Base-by-base conservation (phyloP, 805 yeast species). In the Ogataea methanolica region DNA sequence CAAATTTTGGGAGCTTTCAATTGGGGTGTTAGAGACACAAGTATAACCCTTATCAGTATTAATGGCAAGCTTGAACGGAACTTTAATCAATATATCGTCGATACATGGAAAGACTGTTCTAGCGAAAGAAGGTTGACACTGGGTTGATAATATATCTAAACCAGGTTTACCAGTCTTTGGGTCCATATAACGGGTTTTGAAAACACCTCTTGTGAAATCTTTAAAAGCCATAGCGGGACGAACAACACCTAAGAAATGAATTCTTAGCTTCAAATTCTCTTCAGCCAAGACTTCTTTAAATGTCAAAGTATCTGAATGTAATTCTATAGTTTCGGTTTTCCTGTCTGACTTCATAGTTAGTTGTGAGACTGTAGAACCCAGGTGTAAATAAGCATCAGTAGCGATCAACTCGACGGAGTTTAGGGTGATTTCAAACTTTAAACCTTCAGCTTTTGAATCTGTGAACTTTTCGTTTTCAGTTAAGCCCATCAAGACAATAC, bases 91-190 rank as follows among this genome's bases (percentile, higher is more conserved):
- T 6, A 81, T 72, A 56, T 85, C 90, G 61, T 86, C 94, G 12
- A 85, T 58, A 56, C 85, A 78, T 2, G 95, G 95, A 57, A 82
- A 82, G 12, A 86, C 75, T 42, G 60, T 58, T 53, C 84, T 71
- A 4, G 89, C 83, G 52, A 74, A 82, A 16, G 73, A 71, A 0
- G 94, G 90, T 60, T 85, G 91, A 39, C 80, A 73, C 58, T 87
- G 94, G 1, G 94, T 83, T 0, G 90, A 82, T 33, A 85, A 59
- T 12, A 85, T 66, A 48, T 66, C 74, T 51, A 78, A 75, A 49
- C 77, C 73, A 1, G 82, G 66, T 21, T 61, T 68, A 6, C 82
- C 82, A 1, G 77, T 67, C 17, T 67, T 61, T 5, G 73, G 68
- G 54, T 79, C 80, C 47, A 74, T 70, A 59, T 80, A 83, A 58